Evolutionary conservation across 73 alveolate species (phyloP).

Genomic region (Symbiodinium natans): DNA sequence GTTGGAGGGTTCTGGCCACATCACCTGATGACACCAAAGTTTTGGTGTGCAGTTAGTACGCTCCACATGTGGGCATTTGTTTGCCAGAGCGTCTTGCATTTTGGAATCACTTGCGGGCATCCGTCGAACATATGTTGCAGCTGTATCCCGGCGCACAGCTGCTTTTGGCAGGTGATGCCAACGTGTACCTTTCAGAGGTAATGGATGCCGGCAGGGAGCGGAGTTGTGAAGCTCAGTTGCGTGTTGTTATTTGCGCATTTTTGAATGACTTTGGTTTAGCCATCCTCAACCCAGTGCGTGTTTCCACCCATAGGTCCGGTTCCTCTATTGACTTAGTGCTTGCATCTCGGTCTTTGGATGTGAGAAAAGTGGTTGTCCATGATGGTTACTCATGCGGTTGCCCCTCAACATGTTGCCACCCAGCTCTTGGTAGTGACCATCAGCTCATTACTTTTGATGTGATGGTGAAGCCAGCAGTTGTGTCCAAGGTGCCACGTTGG

Average conservation of each 20-base stretch:
- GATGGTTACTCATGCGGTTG: not conserved
- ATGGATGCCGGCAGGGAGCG: not conserved
- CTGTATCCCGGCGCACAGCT: not conserved
- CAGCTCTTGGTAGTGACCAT: not conserved
- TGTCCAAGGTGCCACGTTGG: not conserved
- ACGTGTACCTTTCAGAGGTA: not conserved
- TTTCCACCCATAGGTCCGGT: not conserved
- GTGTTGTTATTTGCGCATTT: not conserved
- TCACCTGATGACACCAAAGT: not conserved
- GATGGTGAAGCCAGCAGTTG: not conserved
- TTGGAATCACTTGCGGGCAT: not conserved
- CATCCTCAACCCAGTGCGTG: not conserved
- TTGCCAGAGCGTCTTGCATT: slow-evolving; percentile 2
- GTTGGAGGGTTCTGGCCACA: not conserved
- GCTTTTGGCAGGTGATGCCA: not conserved
- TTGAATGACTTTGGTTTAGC: not conserved
- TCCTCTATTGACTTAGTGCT: not conserved
- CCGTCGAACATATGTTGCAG: not conserved
- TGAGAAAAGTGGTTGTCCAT: not conserved
- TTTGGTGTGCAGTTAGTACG: not conserved
- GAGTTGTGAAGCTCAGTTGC: not conserved
- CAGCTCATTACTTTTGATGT: not conserved
- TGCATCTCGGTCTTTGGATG: not conserved
- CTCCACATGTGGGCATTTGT: not conserved
- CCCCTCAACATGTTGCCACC: not conserved